Base-by-base conservation (phyloP, 1,284 basidiomycete genomes). In the Cronartium ribicola region DNA sequence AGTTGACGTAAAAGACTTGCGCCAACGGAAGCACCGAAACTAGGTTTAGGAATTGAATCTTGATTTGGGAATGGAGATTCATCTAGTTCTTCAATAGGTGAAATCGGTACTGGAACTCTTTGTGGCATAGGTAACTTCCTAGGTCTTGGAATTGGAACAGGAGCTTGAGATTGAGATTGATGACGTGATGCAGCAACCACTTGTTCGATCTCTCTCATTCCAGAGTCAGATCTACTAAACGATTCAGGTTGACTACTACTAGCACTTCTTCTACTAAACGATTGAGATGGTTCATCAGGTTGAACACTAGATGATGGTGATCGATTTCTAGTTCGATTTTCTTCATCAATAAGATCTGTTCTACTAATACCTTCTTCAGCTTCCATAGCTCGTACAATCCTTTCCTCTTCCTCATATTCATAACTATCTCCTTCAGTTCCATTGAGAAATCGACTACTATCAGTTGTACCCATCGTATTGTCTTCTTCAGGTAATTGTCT, bases 401-500 rank as follows among this genome's bases (percentile, higher is more conserved):
- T n/a, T 48, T 73, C 70, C 40, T 73, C 70, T 20, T 73, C 63
- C 13, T 46, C 63, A 66, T 65, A 73, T 20, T 66, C 70, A 57
- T 73, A 73, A 55, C 70, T 73, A 13, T 73, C 70, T n/a, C 39
- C 64, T 44, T 64, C 63, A 43, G 57, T 22, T 43, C 70, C 43
- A 20, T 66, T 43, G 8, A 43, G 55, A 4, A 65, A 66, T 44
- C 70, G 70, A 73, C 46, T 64, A 59, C 61, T 64, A 51, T 71
- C 69, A n/a, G 62, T 64, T 17, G 69, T 71, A 39, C 62, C 69
- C 11, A 55, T 44, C 17, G 61, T 65, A 39, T 41, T 4, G 7
- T 71, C 69, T 22, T 51, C 60, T 22, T 71, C 69, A 22, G 20
- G 11, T 7, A 46, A 39, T 14, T 64, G 60, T 51, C 48, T 6